These are phyloP conservation scores for Solanum medicagineum DNA, from an alignment of 257 asterid genomes.

Conservation along the genomic window DNA sequence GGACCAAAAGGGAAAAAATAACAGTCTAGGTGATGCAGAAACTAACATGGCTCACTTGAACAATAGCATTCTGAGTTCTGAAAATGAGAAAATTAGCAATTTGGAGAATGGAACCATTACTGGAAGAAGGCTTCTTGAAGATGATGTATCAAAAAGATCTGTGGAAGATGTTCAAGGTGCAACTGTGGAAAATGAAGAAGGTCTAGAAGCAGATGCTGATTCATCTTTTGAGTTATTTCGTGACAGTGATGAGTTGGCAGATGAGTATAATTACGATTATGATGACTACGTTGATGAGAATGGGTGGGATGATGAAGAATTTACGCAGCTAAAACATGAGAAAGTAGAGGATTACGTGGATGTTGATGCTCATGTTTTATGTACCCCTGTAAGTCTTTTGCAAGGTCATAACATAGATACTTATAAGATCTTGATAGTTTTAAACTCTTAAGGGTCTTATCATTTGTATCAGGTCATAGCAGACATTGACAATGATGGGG, in stretches of 20 bases:
- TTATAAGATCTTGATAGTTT: neutral
- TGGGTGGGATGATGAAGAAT: slow-evolving; percentile 91
- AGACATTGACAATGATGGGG: slow-evolving; percentile 96
- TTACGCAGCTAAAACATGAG: slow-evolving; percentile 78
- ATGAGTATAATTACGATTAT: slow-evolving; percentile 92
- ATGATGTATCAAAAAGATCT: slow-evolving; percentile 10
- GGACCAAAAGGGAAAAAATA: slow-evolving; percentile 28
- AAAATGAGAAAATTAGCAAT: slow-evolving; percentile 21
- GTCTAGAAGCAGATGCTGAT: slow-evolving; percentile 84
- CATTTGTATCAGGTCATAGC: slow-evolving; percentile 70
- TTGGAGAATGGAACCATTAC: slow-evolving; percentile 31
- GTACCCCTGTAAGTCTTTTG: slow-evolving; percentile 75
- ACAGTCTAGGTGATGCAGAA: slow-evolving; percentile 27
- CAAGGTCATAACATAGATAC: neutral
- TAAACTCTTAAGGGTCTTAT: neutral
- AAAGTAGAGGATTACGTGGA: slow-evolving; percentile 75
- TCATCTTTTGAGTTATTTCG: slow-evolving; percentile 87
- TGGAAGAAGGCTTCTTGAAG: slow-evolving; percentile 87
- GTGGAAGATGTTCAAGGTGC: slow-evolving; percentile 44
- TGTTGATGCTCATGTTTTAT: slow-evolving; percentile 84
- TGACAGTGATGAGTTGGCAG: slow-evolving; percentile 77
- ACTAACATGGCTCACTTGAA: slow-evolving; percentile 35
- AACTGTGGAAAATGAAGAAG: slow-evolving; percentile 79
- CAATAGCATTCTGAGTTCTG: slow-evolving; percentile 33
- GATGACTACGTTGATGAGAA: slow-evolving; percentile 80